Conservation (phyloP, 2,329 filamentous ascomycete genomes). For the Trichoderma simmonsii region DNA sequence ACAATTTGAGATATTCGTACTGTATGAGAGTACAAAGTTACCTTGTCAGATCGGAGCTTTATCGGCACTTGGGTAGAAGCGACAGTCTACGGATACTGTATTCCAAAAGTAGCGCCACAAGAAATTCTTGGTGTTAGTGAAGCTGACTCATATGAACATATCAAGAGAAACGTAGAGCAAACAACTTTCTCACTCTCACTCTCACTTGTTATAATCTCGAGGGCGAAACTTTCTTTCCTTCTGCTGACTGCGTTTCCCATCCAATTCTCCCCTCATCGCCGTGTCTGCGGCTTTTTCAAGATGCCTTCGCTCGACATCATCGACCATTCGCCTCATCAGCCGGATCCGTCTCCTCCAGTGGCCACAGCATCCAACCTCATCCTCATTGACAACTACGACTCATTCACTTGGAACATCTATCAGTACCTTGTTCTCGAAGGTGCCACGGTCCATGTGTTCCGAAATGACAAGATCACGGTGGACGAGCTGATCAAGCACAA, state of each 20-base stretch:
- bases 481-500: conserved; percentile 79
- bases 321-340: conserved; percentile 86
- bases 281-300: conserved; percentile 23
- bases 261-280: neutral
- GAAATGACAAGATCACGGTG: conserved; percentile 88
- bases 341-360: conserved; percentile 68
- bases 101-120: neutral
- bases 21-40: neutral
- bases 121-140: conserved; percentile 19
- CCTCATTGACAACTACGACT: conserved; percentile 98
- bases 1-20: neutral
- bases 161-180: neutral
- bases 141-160: neutral
- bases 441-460: conserved; percentile 81
- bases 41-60: conserved; percentile 22
- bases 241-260: neutral
- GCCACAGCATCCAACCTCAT: conserved; percentile 84
- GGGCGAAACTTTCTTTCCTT: neutral
- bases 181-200: neutral
- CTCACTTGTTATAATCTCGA: neutral
- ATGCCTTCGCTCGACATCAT: conserved; percentile 53
- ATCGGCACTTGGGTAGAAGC: conserved; percentile 19
- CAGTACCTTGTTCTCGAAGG: conserved; percentile 97
- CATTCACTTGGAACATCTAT: conserved; percentile 99
- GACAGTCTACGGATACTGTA: neutral